These are phyloP conservation scores for Aspergillus caelatus DNA, from an alignment of 2,329 filamentous ascomycete species.

Conservation along the genomic window DNA sequence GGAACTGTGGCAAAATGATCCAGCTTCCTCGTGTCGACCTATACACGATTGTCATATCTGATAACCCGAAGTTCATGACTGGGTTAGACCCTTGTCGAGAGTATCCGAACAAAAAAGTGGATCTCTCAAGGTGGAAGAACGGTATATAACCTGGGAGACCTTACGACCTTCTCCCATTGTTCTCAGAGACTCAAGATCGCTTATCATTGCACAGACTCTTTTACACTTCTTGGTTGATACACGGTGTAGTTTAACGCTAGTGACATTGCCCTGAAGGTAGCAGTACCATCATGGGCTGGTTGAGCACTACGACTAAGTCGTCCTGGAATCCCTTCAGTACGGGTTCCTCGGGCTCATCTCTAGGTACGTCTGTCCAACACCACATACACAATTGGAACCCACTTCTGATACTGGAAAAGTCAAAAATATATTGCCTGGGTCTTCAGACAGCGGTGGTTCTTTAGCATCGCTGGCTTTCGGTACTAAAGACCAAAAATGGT, in stretches of 20 bases:
- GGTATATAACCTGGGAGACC: neutral
- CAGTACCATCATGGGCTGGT: neutral
- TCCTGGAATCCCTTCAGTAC: constrained; percentile 1
- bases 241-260: neutral
- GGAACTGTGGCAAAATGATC: neutral
- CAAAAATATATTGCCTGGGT: neutral
- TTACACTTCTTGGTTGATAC: neutral
- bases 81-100: neutral
- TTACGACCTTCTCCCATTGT: neutral
- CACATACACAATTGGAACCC: neutral
- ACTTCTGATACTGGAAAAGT: neutral
- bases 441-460: neutral
- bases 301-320: neutral
- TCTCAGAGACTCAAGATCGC: neutral
- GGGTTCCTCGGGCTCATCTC: neutral
- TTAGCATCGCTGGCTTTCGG: neutral
- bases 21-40: neutral
- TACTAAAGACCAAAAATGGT: neutral
- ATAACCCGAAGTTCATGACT: neutral
- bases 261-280: neutral
- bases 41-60: neutral
- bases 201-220: neutral
- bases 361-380: neutral
- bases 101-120: neutral
- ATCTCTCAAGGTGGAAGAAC: neutral